Conservation (phyloP, 192 early-diverging fungal genomes). For the Coemansia sp. region DNA sequence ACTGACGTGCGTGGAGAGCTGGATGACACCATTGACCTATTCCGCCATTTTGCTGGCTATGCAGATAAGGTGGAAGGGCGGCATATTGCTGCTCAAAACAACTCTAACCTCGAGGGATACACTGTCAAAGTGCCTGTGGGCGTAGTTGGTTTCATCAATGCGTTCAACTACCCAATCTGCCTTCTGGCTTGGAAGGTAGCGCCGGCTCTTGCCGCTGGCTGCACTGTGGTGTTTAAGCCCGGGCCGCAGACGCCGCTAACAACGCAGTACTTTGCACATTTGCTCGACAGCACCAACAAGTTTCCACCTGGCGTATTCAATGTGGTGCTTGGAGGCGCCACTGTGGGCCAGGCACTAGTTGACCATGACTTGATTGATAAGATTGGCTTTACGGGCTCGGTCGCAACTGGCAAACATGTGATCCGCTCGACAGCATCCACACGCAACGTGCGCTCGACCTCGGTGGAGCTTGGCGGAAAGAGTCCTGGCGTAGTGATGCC, state of each 20-base stretch:
- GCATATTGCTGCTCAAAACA: conserved; percentile 44
- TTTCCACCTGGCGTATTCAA: conserved; percentile 57
- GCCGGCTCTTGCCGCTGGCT: conserved; percentile 53
- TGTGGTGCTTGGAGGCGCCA: conserved; percentile 55
- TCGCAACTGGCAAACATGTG: conserved; percentile 55
- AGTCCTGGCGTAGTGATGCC: conserved; percentile 57
- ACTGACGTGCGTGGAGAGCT: conserved; percentile 53
- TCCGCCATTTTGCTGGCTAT: conserved; percentile 51
- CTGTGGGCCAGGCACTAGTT: conserved; percentile 50
- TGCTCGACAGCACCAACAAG: conserved; percentile 37
- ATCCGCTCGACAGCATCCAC: conserved; percentile 53
- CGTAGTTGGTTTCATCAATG: conserved; percentile 56
- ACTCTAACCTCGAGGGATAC: conserved; percentile 29
- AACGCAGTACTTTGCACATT: conserved; percentile 54
- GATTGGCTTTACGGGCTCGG: conserved; percentile 58
- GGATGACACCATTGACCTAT: conserved; percentile 50
- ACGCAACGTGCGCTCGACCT: conserved; percentile 42
- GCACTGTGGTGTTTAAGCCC: conserved; percentile 57
- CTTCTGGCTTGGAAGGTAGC: conserved; percentile 54
- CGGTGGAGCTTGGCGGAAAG: conserved; percentile 63
- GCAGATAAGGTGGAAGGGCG: conserved; percentile 54
- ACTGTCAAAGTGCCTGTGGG: conserved; percentile 56
- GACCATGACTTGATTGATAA: conserved; percentile 54
- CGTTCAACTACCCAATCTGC: conserved; percentile 66
- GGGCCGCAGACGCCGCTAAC: conserved; percentile 62